Base-by-base conservation (phyloP, 192 early-diverging fungal genomes). In the Coemansia furcata region DNA sequence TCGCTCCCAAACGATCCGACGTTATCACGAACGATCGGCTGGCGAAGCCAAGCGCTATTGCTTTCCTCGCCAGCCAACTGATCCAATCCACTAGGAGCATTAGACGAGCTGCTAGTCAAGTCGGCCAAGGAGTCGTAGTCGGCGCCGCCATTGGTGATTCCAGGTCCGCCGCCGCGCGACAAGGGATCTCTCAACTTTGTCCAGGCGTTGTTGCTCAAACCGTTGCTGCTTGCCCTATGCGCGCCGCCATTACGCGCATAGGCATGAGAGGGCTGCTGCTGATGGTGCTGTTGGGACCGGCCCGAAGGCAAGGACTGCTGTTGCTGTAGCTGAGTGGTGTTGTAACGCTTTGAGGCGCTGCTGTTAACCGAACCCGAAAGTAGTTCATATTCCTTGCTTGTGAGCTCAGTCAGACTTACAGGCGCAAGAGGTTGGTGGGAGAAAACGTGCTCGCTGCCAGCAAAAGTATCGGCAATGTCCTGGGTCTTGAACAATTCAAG, bases 1-100 rank as follows among this genome's bases (percentile, higher is more conserved):
- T 89, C 87, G 21, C 82, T 76, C 52, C 88, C 88, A 80, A 91
- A 91, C 37, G 88, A 84, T 2, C 89, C 89, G 4, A 91, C 84
- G 14, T 73, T 76, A 55, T 85, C 77, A 47, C 89, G 84, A 19
- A 72, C 80, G 17, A 85, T 83, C 19, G 80, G 79, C 63, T 89
- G 87, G 70, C 79, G 78, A 36, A 85, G 75, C 80, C 80, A 82
- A 61, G 74, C 33, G 35, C 67, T 78, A 6, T 69, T 67, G 23
- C 77, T 82, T 14, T 86, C 87, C 44, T 65, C 71, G 44, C 65
- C 59, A 52, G 46, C 66, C 59, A 35, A 21, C 21, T 59, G 54
- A 47, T 43, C 68, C 49, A 33, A 17, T 30, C 35, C 60, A 11
- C 49, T 30, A 19, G 29, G 35, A 54, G 23, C 17, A 33, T 57